Conservation (phyloP, 2,329 filamentous ascomycete species). For the Fusarium camptoceras region DNA sequence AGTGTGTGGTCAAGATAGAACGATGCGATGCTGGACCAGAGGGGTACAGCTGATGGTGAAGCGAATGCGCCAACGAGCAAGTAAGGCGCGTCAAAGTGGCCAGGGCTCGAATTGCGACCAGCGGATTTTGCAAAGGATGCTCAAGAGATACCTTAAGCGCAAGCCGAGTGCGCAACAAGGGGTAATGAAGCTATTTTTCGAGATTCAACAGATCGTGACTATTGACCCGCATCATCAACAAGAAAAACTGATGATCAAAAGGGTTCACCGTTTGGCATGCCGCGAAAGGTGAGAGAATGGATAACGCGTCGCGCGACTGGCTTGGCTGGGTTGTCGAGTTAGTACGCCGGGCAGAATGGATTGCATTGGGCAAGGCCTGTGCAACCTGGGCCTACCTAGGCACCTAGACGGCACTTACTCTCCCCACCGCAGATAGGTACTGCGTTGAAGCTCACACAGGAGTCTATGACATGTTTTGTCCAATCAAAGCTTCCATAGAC, state of each 20-base stretch:
- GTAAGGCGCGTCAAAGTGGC: slow-evolving; percentile 42
- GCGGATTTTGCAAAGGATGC: slow-evolving; percentile 31
- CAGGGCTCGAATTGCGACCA: slow-evolving; percentile 33
- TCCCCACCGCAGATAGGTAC: neutral
- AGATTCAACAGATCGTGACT: slow-evolving; percentile 8
- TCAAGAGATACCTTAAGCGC: neutral
- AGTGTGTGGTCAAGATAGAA: slow-evolving; percentile 13
- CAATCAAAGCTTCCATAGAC: neutral
- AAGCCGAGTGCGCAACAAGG: slow-evolving; percentile 4
- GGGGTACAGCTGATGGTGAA: slow-evolving; percentile 34
- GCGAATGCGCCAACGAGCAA: slow-evolving; percentile 35
- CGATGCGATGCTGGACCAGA: slow-evolving; percentile 26
- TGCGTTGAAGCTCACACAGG: neutral
- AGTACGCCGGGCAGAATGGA: slow-evolving; percentile 12
- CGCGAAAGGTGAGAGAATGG: slow-evolving; percentile 36
- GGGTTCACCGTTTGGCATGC: slow-evolving; percentile 18
- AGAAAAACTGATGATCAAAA: slow-evolving; percentile 8
- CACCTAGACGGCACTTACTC: neutral
- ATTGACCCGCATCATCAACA: slow-evolving; percentile 23
- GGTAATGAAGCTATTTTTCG: slow-evolving; percentile 14
- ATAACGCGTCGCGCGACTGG: slow-evolving; percentile 46
- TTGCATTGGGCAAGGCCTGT: slow-evolving; percentile 14
- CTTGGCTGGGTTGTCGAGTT: slow-evolving; percentile 5
- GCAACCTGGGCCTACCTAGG: slow-evolving; percentile 8
- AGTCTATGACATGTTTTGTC: neutral